Evolutionary conservation across 306 rosid genomes (phyloP).

Genomic region (Trifolium pratense): DNA sequence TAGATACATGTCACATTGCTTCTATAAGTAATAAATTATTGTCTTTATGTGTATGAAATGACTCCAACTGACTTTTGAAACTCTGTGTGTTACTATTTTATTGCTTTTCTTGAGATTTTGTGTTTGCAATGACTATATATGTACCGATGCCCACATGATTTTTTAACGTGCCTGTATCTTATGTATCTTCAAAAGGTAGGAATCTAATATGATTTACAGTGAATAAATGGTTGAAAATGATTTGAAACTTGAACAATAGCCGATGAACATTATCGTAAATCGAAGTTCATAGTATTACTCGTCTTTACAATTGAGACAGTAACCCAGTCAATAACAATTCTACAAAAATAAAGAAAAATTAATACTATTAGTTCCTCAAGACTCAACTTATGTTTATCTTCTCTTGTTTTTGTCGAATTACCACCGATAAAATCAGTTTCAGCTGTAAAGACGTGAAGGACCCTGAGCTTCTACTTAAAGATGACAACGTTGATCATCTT

Average conservation of each 20-base stretch:
- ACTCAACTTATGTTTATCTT: too few relatives aligned
- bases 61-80: not conserved
- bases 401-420: too few relatives aligned
- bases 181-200: not conserved
- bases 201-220: too few relatives aligned
- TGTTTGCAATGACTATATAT: too few relatives aligned
- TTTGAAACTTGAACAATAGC: not conserved
- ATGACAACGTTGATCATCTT: not conserved
- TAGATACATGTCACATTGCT: constrained; percentile 8
- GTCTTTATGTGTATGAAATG: not conserved
- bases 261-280: too few relatives aligned
- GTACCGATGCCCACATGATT: too few relatives aligned
- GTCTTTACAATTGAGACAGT: too few relatives aligned
- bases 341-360: not conserved
- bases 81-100: not conserved
- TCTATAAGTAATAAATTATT: not conserved
- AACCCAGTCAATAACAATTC: not conserved
- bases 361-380: not conserved
- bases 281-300: not conserved
- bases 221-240: too few relatives aligned
- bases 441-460: not conserved
- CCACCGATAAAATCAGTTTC: not conserved
- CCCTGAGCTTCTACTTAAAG: not conserved
- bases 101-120: not conserved
- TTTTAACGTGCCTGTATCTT: too few relatives aligned